Evolutionary conservation across 805 yeast genomes (phyloP), one percentile per base, ranked within the genome.

Genomic region (Clavispora carvajalis): DNA sequence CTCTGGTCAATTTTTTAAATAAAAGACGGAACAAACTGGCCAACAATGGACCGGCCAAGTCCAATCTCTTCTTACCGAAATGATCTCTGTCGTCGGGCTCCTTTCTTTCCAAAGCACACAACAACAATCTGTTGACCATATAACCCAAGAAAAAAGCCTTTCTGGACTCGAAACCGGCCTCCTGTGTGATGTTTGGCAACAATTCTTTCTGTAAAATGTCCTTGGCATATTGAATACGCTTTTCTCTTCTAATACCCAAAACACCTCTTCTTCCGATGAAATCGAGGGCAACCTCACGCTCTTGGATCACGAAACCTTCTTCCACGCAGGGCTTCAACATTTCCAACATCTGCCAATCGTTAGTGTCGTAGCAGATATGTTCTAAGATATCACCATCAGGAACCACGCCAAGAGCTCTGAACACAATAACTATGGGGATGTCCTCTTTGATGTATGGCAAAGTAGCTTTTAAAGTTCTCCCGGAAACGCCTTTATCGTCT

Each of bases 1-100:
- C 99, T 55, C 86, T 82, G n/a, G 98, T 87, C 52, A 93, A 76
- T 63, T 93, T 93, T 68, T 87, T 85, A 76, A 93, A 93, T 46
- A 93, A 73, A 59, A 91, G 82, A 65, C 98, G 79, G 82, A 93
- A 93, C 64, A 93, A 79, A 64, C 87, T 88, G 47, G 98, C 98
- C 59, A 93, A 76, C 62, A 93, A 73, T 24, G 99, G 99, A 57
- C 99, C 99, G 37, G 99, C 99, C 65, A 93, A 79, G 73, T 93
- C 99, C 63, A 93, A 79, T 71, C 99, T 82, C 71, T 93, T 93
- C 67, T 90, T 93, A 64, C 99, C 99, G 65, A 93, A 93, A 69
- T 93, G 99, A 72, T 93, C 99, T 77, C 99, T 88, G 69, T 93
- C 99, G 65, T 93, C 99, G 46, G 93, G 95, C 62, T 91, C 98